Conservation (phyloP, 1,284 basidiomycete genomes). For the Heterobasidion parviporum region DNA sequence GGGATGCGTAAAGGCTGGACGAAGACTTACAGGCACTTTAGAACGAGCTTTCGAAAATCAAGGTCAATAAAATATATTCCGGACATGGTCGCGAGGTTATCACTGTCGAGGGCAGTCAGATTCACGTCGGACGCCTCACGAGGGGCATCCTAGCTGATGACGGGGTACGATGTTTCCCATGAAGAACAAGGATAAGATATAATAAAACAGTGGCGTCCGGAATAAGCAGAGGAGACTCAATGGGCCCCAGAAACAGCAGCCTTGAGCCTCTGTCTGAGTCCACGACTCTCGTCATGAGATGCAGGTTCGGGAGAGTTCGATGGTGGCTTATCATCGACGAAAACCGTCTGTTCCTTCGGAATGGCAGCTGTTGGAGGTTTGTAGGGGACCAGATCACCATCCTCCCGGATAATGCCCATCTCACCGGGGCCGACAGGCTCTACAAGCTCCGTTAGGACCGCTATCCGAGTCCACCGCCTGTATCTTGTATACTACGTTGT, state of each 20-base stretch:
- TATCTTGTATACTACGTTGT: constrained; percentile 67
- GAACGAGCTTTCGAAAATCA: not conserved
- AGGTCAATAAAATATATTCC: not conserved
- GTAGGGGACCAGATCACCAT: constrained; percentile 5
- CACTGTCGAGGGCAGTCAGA: too few species aligned
- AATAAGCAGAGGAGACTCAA: not conserved
- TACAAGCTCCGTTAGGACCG: constrained; percentile 66
- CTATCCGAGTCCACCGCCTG: constrained; percentile 78
- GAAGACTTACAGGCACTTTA: not conserved
- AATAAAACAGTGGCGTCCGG: not conserved
- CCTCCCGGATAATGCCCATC: constrained; percentile 16
- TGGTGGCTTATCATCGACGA: not conserved
- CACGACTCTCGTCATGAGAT: constrained; percentile 1
- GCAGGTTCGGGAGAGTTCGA: not conserved
- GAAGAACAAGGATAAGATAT: too few species aligned
- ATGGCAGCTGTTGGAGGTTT: too few species aligned
- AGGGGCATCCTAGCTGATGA: too few species aligned
- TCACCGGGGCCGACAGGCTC: constrained; percentile 40
- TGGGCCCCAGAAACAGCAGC: constrained; percentile 15
- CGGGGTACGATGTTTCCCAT: too few species aligned
- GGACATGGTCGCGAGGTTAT: too few species aligned
- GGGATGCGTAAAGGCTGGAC: too few species aligned
- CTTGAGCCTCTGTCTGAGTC: constrained; percentile 19
- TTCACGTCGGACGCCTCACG: too few species aligned
- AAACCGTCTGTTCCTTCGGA: not conserved